These are phyloP conservation scores for Cercospora citrullina DNA, from an alignment of 2,329 filamentous ascomycete genomes.

Conservation along the genomic window DNA sequence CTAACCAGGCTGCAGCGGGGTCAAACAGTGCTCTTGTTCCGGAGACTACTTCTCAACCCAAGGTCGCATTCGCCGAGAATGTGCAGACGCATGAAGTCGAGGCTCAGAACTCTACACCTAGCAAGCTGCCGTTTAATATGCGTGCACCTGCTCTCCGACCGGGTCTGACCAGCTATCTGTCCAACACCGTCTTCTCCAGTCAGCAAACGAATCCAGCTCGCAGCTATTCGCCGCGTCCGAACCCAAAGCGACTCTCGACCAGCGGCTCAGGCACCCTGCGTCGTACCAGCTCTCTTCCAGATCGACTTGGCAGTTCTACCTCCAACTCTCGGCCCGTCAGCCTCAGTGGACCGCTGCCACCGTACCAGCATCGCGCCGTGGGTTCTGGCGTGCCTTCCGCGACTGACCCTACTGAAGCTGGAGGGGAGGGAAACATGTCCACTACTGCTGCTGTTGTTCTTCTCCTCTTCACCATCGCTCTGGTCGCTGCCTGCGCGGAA, in stretches of 20 bases:
- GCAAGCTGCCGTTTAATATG: conserved; percentile 37
- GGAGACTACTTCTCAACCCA: conserved; percentile 10
- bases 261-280: conserved; percentile 54
- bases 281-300: conserved; percentile 72
- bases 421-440: conserved; percentile 52
- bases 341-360: conserved; percentile 30
- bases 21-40: conserved; percentile 14
- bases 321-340: conserved; percentile 24
- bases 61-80: conserved; percentile 46
- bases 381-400: conserved; percentile 16
- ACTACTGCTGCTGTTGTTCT: conserved; percentile 58
- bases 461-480: conserved; percentile 54
- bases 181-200: conserved; percentile 68
- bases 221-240: conserved; percentile 14
- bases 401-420: conserved; percentile 22
- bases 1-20: conserved; percentile 23
- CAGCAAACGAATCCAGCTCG: conserved; percentile 35
- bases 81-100: conserved; percentile 24
- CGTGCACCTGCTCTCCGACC: conserved; percentile 57
- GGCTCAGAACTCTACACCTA: conserved; percentile 20
- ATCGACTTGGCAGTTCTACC: conserved; percentile 55
- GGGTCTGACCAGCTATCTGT: conserved; percentile 63
- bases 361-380: conserved; percentile 31
- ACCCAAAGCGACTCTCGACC: conserved; percentile 21
- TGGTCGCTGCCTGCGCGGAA: conserved; percentile 65